Evolutionary conservation across 1,284 basidiomycete genomes (phyloP).

Genomic region (Meripilus lineatus): DNA sequence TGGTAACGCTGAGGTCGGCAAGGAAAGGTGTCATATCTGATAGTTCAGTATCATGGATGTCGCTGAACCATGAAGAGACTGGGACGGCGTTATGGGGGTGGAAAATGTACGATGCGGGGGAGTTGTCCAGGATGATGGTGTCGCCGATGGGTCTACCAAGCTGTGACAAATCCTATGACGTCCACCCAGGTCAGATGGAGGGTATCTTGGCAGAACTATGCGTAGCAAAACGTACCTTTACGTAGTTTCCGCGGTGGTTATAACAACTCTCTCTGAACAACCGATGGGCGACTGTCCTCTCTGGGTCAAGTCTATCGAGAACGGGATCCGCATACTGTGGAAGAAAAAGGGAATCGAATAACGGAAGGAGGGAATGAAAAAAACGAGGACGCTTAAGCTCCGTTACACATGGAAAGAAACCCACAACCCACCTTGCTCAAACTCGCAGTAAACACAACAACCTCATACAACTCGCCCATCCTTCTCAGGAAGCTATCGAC

Average conservation of each 20-base stretch:
- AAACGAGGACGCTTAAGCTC: not conserved
- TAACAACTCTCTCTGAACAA: constrained; percentile 98
- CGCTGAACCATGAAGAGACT: constrained; percentile 99
- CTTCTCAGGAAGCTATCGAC: constrained; percentile 94
- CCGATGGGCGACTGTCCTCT: constrained; percentile 91
- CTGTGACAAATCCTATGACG: constrained; percentile 85
- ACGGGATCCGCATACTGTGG: constrained; percentile 95
- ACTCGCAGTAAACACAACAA: constrained; percentile 97
- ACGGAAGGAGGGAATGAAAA: not conserved
- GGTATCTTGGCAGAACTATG: not conserved
- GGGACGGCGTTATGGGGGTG: constrained; percentile 99
- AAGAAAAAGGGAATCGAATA: constrained; percentile 11
- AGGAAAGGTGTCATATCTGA: constrained; percentile 94
- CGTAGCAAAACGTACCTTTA: constrained; percentile 75
- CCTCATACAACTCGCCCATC: constrained; percentile 98
- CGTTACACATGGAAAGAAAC: not conserved
- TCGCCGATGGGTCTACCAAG: constrained; percentile 89
- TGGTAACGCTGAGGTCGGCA: constrained; percentile 77
- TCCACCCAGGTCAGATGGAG: constrained; percentile 2
- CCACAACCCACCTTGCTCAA: constrained; percentile 75
- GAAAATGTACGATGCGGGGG: constrained; percentile 98
- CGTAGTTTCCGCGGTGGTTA: constrained; percentile 98
- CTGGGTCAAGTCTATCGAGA: constrained; percentile 91
- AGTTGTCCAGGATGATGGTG: constrained; percentile 98
- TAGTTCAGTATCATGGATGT: constrained; percentile 94